Percentiles rank a stretch among this genome's conserved stretches.
phyloP scores from a whole-genome alignment of 805 yeast genomes.

The Pichia cephalocereana region DNA sequence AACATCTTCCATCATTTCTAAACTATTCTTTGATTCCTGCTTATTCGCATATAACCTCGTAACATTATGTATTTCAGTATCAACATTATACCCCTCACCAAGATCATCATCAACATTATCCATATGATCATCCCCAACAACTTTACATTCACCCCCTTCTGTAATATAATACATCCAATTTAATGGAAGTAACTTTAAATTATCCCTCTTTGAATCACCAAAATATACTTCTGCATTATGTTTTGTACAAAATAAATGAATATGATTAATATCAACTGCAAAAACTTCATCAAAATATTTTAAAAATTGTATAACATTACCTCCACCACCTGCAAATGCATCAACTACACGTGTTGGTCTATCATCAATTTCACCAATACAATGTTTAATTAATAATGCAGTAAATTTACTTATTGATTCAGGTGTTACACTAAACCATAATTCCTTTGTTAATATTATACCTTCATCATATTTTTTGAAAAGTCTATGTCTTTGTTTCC shows the following conservation, averaged over 20 bases:
- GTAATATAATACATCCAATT: slow-evolving; percentile 32
- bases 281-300: slow-evolving; percentile 43
- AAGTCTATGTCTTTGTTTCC: slow-evolving; percentile 48
- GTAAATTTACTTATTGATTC: slow-evolving; percentile 57
- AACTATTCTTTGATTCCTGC: slow-evolving; percentile 6
- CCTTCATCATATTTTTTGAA: slow-evolving; percentile 62
- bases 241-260: slow-evolving; percentile 55
- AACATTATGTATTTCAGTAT: too few relatives aligned
- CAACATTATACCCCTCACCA: not conserved
- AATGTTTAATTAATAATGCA: slow-evolving; percentile 47
- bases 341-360: slow-evolving; percentile 45
- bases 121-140: slow-evolving; percentile 3
- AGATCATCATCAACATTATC: not conserved
- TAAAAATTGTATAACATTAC: slow-evolving; percentile 73
- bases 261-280: slow-evolving; percentile 53
- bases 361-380: slow-evolving; percentile 79
- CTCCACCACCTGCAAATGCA: slow-evolving; percentile 82
- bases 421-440: slow-evolving; percentile 86
- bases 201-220: slow-evolving; percentile 32
- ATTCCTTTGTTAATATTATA: slow-evolving; percentile 54
- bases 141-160: slow-evolving; percentile 3
- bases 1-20: slow-evolving; percentile 4
- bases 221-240: slow-evolving; percentile 58
- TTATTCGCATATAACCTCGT: slow-evolving; percentile 6
- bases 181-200: slow-evolving; percentile 38